Evolutionary conservation across 2,329 filamentous ascomycete species (phyloP).

Genomic region (Diaporthe aspalathi): DNA sequence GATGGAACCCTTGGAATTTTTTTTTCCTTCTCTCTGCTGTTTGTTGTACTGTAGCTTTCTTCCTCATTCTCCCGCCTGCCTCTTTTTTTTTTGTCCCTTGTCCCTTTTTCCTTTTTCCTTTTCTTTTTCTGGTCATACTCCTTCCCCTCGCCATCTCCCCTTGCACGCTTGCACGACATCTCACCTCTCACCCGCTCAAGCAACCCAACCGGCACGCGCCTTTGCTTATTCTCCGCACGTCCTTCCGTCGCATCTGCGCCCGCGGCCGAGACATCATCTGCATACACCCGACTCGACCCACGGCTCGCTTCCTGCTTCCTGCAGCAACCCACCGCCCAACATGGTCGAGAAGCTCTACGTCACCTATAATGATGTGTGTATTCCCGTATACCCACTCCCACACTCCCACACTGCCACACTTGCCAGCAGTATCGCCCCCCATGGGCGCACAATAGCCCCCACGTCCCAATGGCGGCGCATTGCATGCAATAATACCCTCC

Average conservation of each 20-base stretch:
- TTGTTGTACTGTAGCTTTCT: background rate
- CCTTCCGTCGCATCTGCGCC: conserved; percentile 22
- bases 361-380: conserved; percentile 88
- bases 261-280: conserved; percentile 34
- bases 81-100: background rate
- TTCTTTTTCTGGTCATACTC: background rate
- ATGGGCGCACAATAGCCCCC: background rate
- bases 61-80: too few relatives aligned
- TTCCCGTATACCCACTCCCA: conserved; percentile 7
- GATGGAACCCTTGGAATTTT: conserved; percentile 29
- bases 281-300: conserved; percentile 15
- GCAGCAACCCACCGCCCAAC: conserved; percentile 50
- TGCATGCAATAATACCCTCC: too few relatives aligned
- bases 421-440: background rate
- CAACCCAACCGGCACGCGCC: background rate
- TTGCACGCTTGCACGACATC: conserved; percentile 2
- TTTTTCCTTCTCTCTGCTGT: background rate
- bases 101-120: background rate
- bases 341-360: conserved; percentile 91
- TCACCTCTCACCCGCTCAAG: background rate
- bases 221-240: conserved; percentile 21
- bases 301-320: conserved; percentile 8
- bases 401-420: too few relatives aligned
- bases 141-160: background rate
- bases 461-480: too few relatives aligned